These are phyloP conservation scores for Arabidopsis thaliana DNA, from an alignment of 345 rosid species.

Conservation along the genomic window DNA sequence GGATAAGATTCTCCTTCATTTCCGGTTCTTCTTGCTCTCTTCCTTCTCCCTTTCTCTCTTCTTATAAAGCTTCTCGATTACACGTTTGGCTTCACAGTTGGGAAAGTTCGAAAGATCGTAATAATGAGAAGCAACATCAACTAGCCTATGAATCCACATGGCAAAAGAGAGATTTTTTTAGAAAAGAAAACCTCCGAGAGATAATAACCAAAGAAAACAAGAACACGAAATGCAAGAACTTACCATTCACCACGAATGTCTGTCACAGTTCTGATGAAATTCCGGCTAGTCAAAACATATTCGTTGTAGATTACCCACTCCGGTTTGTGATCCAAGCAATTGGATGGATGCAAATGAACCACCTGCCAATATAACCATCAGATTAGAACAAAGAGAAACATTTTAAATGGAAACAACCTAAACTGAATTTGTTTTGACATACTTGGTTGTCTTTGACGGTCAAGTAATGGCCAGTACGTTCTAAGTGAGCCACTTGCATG, in stretches of 20 bases:
- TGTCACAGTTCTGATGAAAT: conserved; percentile 88
- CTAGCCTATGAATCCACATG: conserved; percentile 61
- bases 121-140: conserved; percentile 86
- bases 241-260: conserved; percentile 98
- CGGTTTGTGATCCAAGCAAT: conserved; percentile 94
- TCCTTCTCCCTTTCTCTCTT: conserved; percentile 78
- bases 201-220: not conserved
- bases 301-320: conserved; percentile 98
- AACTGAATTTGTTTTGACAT: conserved; percentile 18
- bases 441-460: conserved; percentile 98
- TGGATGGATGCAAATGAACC: conserved; percentile 97
- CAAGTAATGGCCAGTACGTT: conserved; percentile 85
- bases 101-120: conserved; percentile 86
- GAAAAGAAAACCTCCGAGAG: not conserved
- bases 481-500: conserved; percentile 98
- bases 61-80: conserved; percentile 84
- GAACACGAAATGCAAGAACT: conserved; percentile 34
- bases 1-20: conserved; percentile 26
- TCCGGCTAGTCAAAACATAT: conserved; percentile 85
- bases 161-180: not conserved
- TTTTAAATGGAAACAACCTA: not conserved
- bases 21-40: conserved; percentile 63
- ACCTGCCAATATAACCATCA: conserved; percentile 56
- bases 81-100: conserved; percentile 90
- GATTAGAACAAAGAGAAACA: not conserved